Percentiles rank a stretch among this genome's conserved stretches.
phyloP scores from a whole-genome alignment of 192 early-diverging fungal genomes.

The Coemansia nantahalensis region DNA sequence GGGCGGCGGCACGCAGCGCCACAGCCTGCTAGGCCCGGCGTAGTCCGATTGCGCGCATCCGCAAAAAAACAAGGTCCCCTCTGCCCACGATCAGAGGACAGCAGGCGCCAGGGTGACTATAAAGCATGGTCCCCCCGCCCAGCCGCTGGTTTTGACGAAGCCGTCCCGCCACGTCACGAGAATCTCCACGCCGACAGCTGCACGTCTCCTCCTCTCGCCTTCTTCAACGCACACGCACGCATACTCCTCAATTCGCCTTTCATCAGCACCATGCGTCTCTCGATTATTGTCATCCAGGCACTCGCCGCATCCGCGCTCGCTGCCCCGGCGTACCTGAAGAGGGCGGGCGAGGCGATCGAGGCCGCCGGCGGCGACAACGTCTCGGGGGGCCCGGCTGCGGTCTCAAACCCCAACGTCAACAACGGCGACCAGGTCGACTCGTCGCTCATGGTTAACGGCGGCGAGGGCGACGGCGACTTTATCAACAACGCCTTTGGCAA shows the following conservation, averaged over 20 bases:
- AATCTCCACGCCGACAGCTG: no score
- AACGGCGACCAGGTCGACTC: slow-evolving; percentile 26
- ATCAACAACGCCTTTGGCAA: slow-evolving; percentile 27
- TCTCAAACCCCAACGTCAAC: slow-evolving; percentile 34
- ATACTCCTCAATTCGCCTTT: no score
- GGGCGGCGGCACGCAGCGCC: no score
- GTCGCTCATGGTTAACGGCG: slow-evolving; percentile 13
- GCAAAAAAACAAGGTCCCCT: no score
- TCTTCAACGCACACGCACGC: no score
- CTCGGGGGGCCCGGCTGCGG: slow-evolving; percentile 17
- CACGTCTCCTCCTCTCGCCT: not conserved
- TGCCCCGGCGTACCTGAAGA: slow-evolving; percentile 5
- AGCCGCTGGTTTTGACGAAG: no score
- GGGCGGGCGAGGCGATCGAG: slow-evolving; percentile 17
- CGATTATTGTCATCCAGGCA: slow-evolving; percentile 15
- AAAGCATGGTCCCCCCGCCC: no score
- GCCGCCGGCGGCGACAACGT: slow-evolving; percentile 16
- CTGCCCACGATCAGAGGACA: no score
- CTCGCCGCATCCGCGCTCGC: slow-evolving; percentile 19
- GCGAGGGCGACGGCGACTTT: slow-evolving; percentile 4
- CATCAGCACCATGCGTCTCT: slow-evolving; percentile 18
- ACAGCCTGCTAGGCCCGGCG: no score
- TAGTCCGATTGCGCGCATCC: no score
- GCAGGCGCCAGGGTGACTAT: no score
- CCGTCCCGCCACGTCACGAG: no score